A percentile compares a stretch with the other conserved stretches of the same genome.
These are phyloP conservation scores for Stemphylium beticola DNA, from an alignment of 2,329 filamentous ascomycete species.

Conservation along the genomic window DNA sequence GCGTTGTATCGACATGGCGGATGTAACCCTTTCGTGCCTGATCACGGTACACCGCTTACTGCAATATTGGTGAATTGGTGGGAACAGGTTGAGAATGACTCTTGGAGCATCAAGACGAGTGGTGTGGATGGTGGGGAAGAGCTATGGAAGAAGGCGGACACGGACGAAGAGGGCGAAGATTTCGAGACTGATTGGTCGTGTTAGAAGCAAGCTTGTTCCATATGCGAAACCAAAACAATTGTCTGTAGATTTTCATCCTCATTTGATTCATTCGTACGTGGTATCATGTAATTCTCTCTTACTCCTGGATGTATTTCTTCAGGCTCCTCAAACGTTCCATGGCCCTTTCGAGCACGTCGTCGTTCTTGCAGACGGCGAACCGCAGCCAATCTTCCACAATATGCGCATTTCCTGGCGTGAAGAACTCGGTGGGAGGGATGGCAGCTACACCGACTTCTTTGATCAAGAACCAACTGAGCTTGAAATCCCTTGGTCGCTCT, in stretches of 20 bases:
- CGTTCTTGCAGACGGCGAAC: constrained; percentile 96
- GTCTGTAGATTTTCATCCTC: too few species aligned
- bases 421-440: constrained; percentile 97
- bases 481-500: constrained; percentile 86
- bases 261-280: too few species aligned
- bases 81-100: background rate
- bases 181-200: too few species aligned
- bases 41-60: background rate
- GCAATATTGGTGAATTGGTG: background rate
- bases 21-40: background rate
- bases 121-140: too few species aligned
- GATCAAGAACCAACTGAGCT: constrained; percentile 95
- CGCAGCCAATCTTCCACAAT: constrained; percentile 92
- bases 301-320: constrained; percentile 56
- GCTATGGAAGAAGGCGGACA: too few species aligned
- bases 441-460: constrained; percentile 94
- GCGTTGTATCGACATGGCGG: background rate
- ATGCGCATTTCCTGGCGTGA: constrained; percentile 81
- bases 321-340: constrained; percentile 57
- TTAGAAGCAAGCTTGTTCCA: too few species aligned
- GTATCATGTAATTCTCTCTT: background rate
- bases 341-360: constrained; percentile 69
- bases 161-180: too few species aligned
- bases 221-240: too few species aligned
- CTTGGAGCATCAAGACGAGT: background rate